Conservation (phyloP, 2,329 filamentous ascomycete genomes). For the Xylaria sp. region DNA sequence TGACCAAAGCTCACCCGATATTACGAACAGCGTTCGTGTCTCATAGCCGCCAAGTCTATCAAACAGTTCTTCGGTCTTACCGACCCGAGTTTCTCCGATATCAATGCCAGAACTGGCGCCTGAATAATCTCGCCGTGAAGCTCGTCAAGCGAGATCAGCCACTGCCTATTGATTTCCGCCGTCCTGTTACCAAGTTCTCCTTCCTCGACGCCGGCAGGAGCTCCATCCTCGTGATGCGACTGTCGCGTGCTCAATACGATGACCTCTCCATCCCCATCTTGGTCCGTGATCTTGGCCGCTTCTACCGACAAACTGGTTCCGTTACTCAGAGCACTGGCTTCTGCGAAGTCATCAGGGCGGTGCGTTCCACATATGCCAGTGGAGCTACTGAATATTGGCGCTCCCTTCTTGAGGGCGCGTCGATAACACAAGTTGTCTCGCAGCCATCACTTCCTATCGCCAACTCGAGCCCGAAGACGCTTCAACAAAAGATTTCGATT, state of each 20-base stretch:
- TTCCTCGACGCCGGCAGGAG: constrained; percentile 61
- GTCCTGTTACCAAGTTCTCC: constrained; percentile 61
- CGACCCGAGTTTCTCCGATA: constrained; percentile 57
- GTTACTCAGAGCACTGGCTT: constrained; percentile 55
- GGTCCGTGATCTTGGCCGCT: constrained; percentile 59
- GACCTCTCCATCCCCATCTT: constrained; percentile 57
- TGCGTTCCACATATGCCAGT: constrained; percentile 51
- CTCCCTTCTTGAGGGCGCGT: constrained; percentile 55
- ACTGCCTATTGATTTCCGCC: constrained; percentile 53
- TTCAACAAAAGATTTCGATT: constrained; percentile 55
- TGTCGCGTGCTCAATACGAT: constrained; percentile 62
- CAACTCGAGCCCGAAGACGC: constrained; percentile 53
- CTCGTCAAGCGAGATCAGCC: constrained; percentile 57
- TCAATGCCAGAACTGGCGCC: constrained; percentile 54
- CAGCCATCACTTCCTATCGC: constrained; percentile 55
- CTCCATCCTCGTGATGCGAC: constrained; percentile 58
- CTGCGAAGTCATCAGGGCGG: constrained; percentile 59
- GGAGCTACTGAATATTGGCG: constrained; percentile 59
- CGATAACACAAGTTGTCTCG: constrained; percentile 58
- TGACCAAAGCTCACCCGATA: constrained; percentile 59
- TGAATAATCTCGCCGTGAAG: constrained; percentile 54
- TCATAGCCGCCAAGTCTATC: constrained; percentile 59
- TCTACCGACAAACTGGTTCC: constrained; percentile 55
- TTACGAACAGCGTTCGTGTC: constrained; percentile 65
- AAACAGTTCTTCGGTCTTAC: constrained; percentile 58